These are phyloP conservation scores for Glebionis coronaria DNA, from an alignment of 129 eudicot species.

Conservation along the genomic window DNA sequence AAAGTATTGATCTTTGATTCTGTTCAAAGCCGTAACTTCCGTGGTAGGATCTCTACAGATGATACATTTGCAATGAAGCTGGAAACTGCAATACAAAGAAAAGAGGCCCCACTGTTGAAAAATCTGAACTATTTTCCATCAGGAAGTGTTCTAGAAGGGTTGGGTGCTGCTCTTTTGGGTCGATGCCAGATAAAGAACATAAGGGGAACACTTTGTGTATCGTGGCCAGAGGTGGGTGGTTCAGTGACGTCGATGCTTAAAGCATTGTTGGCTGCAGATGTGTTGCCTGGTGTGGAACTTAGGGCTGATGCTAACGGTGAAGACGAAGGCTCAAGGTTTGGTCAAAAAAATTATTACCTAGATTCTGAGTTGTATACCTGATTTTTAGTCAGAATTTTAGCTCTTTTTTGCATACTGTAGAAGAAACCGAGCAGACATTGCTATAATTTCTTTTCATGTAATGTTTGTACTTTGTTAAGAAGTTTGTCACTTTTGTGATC, in stretches of 20 bases:
- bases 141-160: conserved; percentile 87
- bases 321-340: conserved; percentile 47
- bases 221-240: conserved; percentile 86
- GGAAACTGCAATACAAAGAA: conserved; percentile 62
- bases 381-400: background rate
- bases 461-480: conserved; percentile 3
- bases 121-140: conserved; percentile 69
- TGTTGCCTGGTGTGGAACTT: conserved; percentile 45
- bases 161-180: conserved; percentile 85
- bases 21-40: conserved; percentile 69
- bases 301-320: conserved; percentile 34
- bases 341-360: conserved; percentile 46
- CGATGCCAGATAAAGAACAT: conserved; percentile 73
- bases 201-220: conserved; percentile 61
- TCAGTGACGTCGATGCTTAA: conserved; percentile 49
- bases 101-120: conserved; percentile 41
- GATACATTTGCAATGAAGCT: conserved; percentile 79
- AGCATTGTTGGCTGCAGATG: conserved; percentile 54
- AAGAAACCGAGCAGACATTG: conserved; percentile 21
- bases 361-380: conserved; percentile 84
- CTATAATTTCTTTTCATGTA: conserved; percentile 10
- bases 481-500: conserved; percentile 15
- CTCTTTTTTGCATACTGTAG: conserved; percentile 13
- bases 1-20: conserved; percentile 79
- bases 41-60: conserved; percentile 84